Conservation (phyloP, 2,329 filamentous ascomycete genomes). For the Lachnellula cervina region DNA sequence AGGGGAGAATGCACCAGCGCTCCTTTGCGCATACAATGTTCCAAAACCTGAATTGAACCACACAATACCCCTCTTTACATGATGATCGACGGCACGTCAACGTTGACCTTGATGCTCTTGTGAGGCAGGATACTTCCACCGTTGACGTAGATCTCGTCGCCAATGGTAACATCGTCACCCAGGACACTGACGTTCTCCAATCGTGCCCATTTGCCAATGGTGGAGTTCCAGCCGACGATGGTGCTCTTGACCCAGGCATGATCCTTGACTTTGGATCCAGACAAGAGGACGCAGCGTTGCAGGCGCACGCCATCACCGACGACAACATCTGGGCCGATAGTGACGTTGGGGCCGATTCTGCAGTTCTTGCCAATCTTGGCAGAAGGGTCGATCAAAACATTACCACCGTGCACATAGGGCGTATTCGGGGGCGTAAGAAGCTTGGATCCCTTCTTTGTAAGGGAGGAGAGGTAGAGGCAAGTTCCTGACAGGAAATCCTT, state of each 20-base stretch:
- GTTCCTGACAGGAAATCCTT: slow-evolving; percentile 98
- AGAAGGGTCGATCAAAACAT: slow-evolving; percentile 88
- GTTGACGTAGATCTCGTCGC: slow-evolving; percentile 98
- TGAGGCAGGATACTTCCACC: slow-evolving; percentile 91
- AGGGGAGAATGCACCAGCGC: slow-evolving; percentile 3
- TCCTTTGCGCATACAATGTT: neutral
- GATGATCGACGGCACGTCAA: slow-evolving; percentile 71
- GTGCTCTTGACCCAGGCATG: slow-evolving; percentile 99
- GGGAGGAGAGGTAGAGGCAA: slow-evolving; percentile 89
- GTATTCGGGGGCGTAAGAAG: slow-evolving; percentile 69
- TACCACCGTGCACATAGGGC: slow-evolving; percentile 84
- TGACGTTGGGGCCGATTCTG: slow-evolving; percentile 95
- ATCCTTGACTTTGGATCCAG: slow-evolving; percentile 92
- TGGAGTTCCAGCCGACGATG: slow-evolving; percentile 98
- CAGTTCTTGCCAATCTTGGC: slow-evolving; percentile 98
- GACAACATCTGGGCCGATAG: slow-evolving; percentile 87
- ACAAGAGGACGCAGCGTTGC: slow-evolving; percentile 85
- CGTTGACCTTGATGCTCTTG: slow-evolving; percentile 98
- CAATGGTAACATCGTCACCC: slow-evolving; percentile 95
- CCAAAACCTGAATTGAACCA: neutral
- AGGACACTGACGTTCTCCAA: slow-evolving; percentile 98
- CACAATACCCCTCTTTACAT: slow-evolving; percentile 46
- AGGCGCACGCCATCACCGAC: slow-evolving; percentile 91
- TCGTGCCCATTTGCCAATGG: slow-evolving; percentile 89
- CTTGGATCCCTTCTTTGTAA: slow-evolving; percentile 86